A percentile compares a stretch with the other conserved stretches of the same genome.
Conservation (phyloP, 805 yeast species). For the Candida koratica region DNA sequence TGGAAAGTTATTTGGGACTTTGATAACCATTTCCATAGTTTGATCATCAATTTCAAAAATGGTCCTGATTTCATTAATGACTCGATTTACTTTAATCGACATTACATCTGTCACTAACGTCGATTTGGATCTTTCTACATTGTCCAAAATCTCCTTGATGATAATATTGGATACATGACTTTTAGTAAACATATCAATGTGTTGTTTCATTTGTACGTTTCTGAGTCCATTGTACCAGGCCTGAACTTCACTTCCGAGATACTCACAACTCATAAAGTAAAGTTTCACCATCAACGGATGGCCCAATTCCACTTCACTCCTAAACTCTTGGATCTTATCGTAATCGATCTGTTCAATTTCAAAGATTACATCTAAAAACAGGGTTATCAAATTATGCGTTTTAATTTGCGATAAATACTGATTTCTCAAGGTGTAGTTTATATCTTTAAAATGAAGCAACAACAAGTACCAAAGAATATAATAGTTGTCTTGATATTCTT, state of each 20-base stretch:
- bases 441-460: conserved; percentile 56
- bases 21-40: conserved; percentile 71
- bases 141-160: conserved; percentile 52
- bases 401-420: conserved; percentile 58
- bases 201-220: conserved; percentile 57
- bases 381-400: conserved; percentile 38
- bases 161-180: conserved; percentile 61
- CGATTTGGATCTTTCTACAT: conserved; percentile 43
- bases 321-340: background rate
- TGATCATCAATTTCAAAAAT: conserved; percentile 82
- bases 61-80: conserved; percentile 66
- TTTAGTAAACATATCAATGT: conserved; percentile 60
- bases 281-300: conserved; percentile 35
- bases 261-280: conserved; percentile 45
- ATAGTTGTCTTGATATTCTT: conserved; percentile 25
- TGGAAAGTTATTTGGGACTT: conserved; percentile 75
- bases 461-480: conserved; percentile 69
- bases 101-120: conserved; percentile 36
- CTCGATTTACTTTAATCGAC: conserved; percentile 57
- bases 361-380: conserved; percentile 52
- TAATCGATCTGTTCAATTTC: conserved; percentile 19
- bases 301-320: conserved; percentile 8
- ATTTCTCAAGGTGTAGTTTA: conserved; percentile 61
- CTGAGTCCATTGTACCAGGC: conserved; percentile 70
- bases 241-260: conserved; percentile 55